Conservation (phyloP, 1,284 basidiomycete genomes). For the Termitomyces sp. region DNA sequence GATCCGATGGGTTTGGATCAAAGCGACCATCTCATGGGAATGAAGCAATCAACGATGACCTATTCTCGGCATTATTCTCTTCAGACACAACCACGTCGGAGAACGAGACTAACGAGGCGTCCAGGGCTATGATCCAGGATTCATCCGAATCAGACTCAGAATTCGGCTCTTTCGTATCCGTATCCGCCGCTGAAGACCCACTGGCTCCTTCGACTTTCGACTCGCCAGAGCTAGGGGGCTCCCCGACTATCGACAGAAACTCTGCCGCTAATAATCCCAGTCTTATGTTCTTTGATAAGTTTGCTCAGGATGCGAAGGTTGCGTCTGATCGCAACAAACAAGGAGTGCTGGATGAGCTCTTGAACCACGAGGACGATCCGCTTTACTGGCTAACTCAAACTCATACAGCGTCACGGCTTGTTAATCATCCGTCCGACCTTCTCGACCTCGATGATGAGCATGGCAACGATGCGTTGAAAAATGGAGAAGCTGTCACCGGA, state of each 20-base stretch:
- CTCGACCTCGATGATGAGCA: neutral
- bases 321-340: constrained; percentile 48
- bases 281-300: constrained; percentile 54
- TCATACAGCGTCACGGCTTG: neutral
- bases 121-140: constrained; percentile 13
- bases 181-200: constrained; percentile 55
- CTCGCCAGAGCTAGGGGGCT: constrained; percentile 7
- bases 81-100: constrained; percentile 33
- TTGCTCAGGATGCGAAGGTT: constrained; percentile 48
- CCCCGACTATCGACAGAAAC: neutral
- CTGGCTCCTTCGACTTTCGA: constrained; percentile 25
- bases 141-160: constrained; percentile 44
- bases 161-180: constrained; percentile 66
- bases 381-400: constrained; percentile 43
- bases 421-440: neutral
- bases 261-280: constrained; percentile 22
- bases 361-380: constrained; percentile 63
- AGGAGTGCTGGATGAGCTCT: constrained; percentile 55
- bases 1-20: neutral
- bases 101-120: constrained; percentile 5
- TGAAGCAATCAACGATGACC: neutral
- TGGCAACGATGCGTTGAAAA: neutral
- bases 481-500: neutral
- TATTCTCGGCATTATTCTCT: constrained; percentile 38
- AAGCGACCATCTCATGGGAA: neutral